A percentile compares a stretch with the other conserved stretches of the same genome.
phyloP scores from a whole-genome alignment of 2,329 filamentous ascomycete genomes.

The Exophiala viscosa region DNA sequence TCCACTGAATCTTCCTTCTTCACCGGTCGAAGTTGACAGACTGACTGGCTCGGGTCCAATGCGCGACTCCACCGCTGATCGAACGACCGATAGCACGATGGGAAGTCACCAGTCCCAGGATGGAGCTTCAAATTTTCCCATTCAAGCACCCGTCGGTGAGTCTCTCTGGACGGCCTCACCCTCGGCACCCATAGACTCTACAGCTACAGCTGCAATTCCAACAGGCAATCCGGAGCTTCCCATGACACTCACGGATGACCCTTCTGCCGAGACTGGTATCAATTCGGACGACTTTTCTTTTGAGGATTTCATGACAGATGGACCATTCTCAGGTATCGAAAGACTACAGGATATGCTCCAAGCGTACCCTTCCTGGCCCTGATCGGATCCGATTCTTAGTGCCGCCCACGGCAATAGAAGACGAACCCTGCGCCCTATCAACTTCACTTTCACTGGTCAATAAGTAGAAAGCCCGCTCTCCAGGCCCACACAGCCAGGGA shows the following conservation, averaged over 20 bases:
- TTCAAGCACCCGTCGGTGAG: background rate
- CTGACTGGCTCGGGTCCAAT: no score
- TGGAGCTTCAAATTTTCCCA: background rate
- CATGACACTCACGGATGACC: background rate
- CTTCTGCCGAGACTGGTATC: background rate
- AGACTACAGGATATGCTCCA: conserved; percentile 2
- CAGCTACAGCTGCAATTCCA: background rate
- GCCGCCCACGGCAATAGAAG: no score
- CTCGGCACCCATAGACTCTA: background rate
- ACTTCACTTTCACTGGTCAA: no score
- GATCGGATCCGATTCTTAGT: no score
- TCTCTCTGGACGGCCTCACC: background rate
- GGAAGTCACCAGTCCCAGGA: background rate
- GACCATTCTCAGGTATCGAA: background rate
- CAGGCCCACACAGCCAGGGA: no score
- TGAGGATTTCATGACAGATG: conserved; percentile 4
- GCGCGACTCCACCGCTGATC: background rate
- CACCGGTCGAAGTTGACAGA: no score
- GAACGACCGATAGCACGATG: background rate
- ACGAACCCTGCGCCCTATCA: no score
- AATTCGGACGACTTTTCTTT: background rate
- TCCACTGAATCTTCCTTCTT: no score
- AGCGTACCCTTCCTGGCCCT: background rate
- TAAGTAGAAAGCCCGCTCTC: no score
- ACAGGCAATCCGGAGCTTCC: no score